phyloP scores from a whole-genome alignment of 768 basidiomycete genomes.

The Amanita inopinata region DNA sequence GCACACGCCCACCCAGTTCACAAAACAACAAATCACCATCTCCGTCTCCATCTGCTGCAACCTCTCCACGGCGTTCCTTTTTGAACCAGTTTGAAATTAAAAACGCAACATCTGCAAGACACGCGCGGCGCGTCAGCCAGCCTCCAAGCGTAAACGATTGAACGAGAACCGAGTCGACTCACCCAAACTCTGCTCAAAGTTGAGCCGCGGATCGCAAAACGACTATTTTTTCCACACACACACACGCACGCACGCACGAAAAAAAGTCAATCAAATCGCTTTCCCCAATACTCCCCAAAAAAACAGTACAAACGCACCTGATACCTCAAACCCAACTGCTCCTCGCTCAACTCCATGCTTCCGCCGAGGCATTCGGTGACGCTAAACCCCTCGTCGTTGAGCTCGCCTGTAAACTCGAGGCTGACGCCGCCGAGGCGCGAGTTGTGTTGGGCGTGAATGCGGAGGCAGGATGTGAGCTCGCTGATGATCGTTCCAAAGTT shows the following conservation, averaged over 20 bases:
- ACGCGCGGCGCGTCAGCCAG: slow-evolving; percentile 2
- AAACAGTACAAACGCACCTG: too few species aligned
- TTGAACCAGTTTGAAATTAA: slow-evolving; percentile 76
- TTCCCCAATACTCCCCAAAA: too few species aligned
- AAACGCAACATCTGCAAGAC: slow-evolving; percentile 68
- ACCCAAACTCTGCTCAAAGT: slow-evolving; percentile 94
- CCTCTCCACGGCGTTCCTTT: slow-evolving; percentile 40
- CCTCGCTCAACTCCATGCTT: slow-evolving; percentile 88
- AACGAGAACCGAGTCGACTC: slow-evolving; percentile 16
- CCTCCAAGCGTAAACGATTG: neutral
- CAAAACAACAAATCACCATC: slow-evolving; percentile 25
- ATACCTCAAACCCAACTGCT: slow-evolving; percentile 84
- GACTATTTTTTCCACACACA: too few species aligned
- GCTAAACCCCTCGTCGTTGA: slow-evolving; percentile 83
- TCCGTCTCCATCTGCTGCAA: slow-evolving; percentile 16
- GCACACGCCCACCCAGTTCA: slow-evolving; percentile 21
- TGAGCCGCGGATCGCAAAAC: slow-evolving; percentile 91
- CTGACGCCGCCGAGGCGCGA: slow-evolving; percentile 79
- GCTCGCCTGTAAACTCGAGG: slow-evolving; percentile 87
- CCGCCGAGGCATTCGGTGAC: slow-evolving; percentile 97
- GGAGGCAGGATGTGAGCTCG: slow-evolving; percentile 75
- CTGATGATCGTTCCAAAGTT: slow-evolving; percentile 83
- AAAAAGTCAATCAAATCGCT: neutral
- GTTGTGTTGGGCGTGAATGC: slow-evolving; percentile 64
- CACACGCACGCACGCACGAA: too few species aligned